Conservation (phyloP, 192 early-diverging fungal species). For the Coemansia sp. region DNA sequence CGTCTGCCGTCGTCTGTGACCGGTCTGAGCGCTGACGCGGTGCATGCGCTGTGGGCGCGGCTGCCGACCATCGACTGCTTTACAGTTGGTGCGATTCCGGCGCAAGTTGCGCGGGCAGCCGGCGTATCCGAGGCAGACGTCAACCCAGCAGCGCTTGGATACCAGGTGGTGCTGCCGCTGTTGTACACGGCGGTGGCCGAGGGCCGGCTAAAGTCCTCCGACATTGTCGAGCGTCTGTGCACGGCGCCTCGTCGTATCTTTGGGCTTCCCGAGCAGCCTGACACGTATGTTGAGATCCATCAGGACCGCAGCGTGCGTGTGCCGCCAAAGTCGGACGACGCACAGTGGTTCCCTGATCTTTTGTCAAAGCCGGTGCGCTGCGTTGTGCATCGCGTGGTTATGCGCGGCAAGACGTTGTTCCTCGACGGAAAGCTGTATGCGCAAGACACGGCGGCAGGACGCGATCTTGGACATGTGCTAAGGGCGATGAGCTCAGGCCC, state of each 20-base stretch:
- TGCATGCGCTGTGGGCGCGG: constrained; percentile 77
- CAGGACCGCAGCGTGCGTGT: constrained; percentile 66
- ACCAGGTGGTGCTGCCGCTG: constrained; percentile 55
- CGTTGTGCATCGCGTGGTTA: constrained; percentile 84
- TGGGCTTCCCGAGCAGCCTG: constrained; percentile 84
- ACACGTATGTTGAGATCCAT: constrained; percentile 94
- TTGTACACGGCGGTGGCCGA: constrained; percentile 80
- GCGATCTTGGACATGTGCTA: constrained; percentile 52
- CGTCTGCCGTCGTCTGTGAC: constrained; percentile 21
- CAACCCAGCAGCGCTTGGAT: constrained; percentile 34
- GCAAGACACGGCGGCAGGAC: constrained; percentile 31
- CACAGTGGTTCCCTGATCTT: constrained; percentile 51
- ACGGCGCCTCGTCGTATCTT: constrained; percentile 89
- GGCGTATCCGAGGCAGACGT: constrained; percentile 5
- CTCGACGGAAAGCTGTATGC: constrained; percentile 73
- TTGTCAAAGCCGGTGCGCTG: constrained; percentile 62
- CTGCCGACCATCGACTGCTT: constrained; percentile 88
- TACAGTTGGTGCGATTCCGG: constrained; percentile 72
- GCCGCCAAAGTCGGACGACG: constrained; percentile 33
- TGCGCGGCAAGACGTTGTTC: constrained; percentile 79
- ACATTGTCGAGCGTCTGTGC: constrained; percentile 72
- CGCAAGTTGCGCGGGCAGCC: constrained; percentile 50
- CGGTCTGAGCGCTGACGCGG: constrained; percentile 42
- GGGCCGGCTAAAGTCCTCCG: constrained; percentile 72
- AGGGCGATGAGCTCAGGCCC: constrained; percentile 48